Evolutionary conservation across 148 eudicot genomes (phyloP).

Genomic region (Amaranthus hypochondriacus): DNA sequence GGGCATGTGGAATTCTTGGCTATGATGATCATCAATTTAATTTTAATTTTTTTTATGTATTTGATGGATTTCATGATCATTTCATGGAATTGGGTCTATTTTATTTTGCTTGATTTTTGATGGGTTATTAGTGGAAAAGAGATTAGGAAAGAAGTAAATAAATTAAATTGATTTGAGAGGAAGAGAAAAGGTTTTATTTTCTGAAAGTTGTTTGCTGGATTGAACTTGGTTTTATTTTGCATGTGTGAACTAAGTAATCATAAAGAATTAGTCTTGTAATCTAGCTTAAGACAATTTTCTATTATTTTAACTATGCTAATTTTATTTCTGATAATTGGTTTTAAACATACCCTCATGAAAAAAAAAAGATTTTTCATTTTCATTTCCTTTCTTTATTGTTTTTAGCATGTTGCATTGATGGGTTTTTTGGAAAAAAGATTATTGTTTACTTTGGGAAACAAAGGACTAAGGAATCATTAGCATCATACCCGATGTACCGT

Average conservation of each 20-base stretch:
- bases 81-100: neutral
- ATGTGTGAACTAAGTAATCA: slow-evolving; percentile 16
- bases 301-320: too few species aligned
- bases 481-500: neutral
- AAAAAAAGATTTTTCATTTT: neutral
- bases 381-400: neutral
- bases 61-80: neutral
- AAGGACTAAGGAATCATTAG: neutral
- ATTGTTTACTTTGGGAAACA: neutral
- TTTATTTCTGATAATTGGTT: too few species aligned
- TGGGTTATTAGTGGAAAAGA: too few species aligned
- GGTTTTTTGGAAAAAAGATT: neutral
- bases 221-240: slow-evolving; percentile 10
- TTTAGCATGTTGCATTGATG: neutral
- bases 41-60: neutral
- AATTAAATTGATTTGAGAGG: neutral
- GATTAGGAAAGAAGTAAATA: too few species aligned
- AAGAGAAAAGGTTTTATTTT: neutral
- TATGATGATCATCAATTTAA: slow-evolving; percentile 14
- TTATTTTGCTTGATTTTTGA: neutral
- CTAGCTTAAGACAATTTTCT: too few species aligned
- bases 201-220: slow-evolving; percentile 1
- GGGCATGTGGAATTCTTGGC: neutral
- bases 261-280: neutral
- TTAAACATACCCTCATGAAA: too few species aligned